A percentile compares a stretch with the other conserved stretches of the same genome.
Evolutionary conservation across 2,329 filamentous ascomycete genomes (phyloP).

Genomic region (Pseudogymnoascus sp.): DNA sequence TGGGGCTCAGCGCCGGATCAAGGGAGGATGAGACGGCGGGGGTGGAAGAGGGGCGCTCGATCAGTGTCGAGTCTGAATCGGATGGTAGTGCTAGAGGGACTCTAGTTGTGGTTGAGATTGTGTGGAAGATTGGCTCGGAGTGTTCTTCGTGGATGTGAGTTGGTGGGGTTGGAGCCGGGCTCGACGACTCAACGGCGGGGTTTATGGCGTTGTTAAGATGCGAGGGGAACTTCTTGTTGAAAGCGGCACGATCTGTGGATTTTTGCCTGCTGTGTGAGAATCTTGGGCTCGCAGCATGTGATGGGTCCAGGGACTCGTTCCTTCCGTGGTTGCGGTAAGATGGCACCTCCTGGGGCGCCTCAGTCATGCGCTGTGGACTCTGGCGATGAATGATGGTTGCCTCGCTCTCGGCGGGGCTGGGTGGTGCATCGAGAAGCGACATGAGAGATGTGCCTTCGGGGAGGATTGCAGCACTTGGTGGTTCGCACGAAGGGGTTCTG

Average conservation of each 20-base stretch:
- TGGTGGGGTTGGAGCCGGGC: slow-evolving; percentile 25
- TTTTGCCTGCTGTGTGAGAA: background rate
- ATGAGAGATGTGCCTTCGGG: slow-evolving; percentile 51
- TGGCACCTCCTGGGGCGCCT: background rate
- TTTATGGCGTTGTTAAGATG: background rate
- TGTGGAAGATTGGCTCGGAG: slow-evolving; percentile 26
- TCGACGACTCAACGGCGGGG: background rate
- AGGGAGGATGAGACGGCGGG: slow-evolving; percentile 43
- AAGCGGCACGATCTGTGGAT: background rate
- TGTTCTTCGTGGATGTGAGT: background rate
- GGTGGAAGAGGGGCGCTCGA: slow-evolving; percentile 18
- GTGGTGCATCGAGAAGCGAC: slow-evolving; percentile 55
- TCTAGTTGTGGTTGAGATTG: slow-evolving; percentile 30
- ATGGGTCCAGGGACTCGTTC: background rate
- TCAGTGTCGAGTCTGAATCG: slow-evolving; percentile 25
- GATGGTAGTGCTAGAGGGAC: slow-evolving; percentile 28
- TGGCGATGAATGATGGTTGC: background rate
- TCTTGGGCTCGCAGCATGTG: background rate
- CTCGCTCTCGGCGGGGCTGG: slow-evolving; percentile 16
- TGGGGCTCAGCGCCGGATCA: slow-evolving; percentile 56
- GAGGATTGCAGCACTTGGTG: slow-evolving; percentile 51
- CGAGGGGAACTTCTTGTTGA: background rate
- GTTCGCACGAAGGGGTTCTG: slow-evolving; percentile 57
- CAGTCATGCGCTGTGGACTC: background rate
- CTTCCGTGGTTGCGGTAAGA: slow-evolving; percentile 1